Evolutionary conservation across 1,284 basidiomycete species (phyloP), one percentile per base, ranked within the genome.

Genomic region (Puccinia sorghi): DNA sequence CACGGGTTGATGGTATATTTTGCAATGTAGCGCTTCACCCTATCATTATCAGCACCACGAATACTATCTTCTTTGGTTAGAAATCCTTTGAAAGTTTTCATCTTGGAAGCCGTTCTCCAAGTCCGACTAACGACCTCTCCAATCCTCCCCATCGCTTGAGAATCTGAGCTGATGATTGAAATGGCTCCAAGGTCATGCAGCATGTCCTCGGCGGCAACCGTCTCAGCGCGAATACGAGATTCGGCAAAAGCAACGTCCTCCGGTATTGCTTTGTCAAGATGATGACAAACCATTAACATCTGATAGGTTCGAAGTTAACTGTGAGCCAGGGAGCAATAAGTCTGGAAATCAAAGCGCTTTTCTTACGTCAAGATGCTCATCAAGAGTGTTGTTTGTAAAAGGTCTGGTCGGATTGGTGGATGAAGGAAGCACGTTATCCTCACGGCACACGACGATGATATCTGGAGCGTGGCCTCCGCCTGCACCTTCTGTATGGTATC

Each of bases 1-100:
- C 81, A 95, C 93, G 97, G 94, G 84, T 99, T 99, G 85, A 99
- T 90, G 12, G 96, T 99, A 85, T 98, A 97, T 84, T 99, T 99
- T 15, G 95, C 89, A 25, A 99, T 88, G 85, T 98, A 99, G 79
- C 96, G 89, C 87, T 97, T 98, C 78, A 98, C 96, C n/a, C 96
- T 88, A n/a, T 88, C 89, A 84, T 99, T 99, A 86, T 99, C 97
- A 69, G 85, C 88, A 1, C 88, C 88, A 0, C 88, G 87, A 9
- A 80, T 84, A 84, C 82, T 82, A 84, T 94, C 92, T 5, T 91
- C 91, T 22, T 89, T 85, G 15, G 86, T 84, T 56, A 93, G 86
- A 0, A 93, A 91, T 0, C 96, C 97, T 39, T 89, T 86, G 80
- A 92, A 86, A 63, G 90, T 89, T 75, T 89, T 89, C 92, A 99